A percentile compares a stretch with the other conserved stretches of the same genome.
Conservation (phyloP, 257 asterid species). For the Scutellaria baicalensis region DNA sequence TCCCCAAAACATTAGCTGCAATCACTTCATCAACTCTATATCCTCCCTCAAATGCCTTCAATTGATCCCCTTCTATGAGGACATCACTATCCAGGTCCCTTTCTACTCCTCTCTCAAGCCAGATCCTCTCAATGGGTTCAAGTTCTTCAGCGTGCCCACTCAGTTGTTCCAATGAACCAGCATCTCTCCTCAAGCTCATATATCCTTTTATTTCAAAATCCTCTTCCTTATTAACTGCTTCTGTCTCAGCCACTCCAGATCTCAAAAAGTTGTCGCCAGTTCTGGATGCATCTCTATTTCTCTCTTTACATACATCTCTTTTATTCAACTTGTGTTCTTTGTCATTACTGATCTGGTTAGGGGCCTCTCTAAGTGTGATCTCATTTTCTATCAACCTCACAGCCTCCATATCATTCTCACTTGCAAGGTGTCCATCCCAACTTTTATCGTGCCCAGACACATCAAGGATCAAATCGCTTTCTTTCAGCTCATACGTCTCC, state of each 20-base stretch:
- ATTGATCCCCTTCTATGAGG: conserved; percentile 19
- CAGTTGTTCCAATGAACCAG: conserved; percentile 26
- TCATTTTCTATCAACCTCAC: conserved; percentile 25
- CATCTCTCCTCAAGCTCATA: conserved; percentile 16
- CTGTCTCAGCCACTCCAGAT: conserved; percentile 15
- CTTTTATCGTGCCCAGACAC: conserved; percentile 22
- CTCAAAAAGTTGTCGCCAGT: conserved; percentile 18
- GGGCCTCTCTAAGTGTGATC: conserved; percentile 12
- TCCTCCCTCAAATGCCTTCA: conserved; percentile 23
- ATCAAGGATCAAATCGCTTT: conserved; percentile 10
- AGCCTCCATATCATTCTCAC: conserved; percentile 21
- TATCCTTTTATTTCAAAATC: conserved; percentile 16
- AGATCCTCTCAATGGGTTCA: conserved; percentile 25
- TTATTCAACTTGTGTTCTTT: conserved; percentile 16
- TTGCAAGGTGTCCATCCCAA: conserved; percentile 12
- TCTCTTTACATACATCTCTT: conserved; percentile 24
- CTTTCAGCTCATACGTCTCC: conserved; percentile 20
- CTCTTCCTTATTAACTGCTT: conserved; percentile 15
- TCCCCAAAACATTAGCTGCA: conserved; percentile 16
- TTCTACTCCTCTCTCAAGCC: conserved; percentile 16
- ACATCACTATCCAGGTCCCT: conserved; percentile 19
- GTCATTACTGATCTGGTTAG: conserved; percentile 8
- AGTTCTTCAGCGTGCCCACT: conserved; percentile 23
- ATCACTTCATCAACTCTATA: conserved; percentile 11
- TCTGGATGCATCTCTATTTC: conserved; percentile 11